Base-by-base conservation (phyloP, 352 stramenopile genomes). In the Phytopythium cucurbitacearum region DNA sequence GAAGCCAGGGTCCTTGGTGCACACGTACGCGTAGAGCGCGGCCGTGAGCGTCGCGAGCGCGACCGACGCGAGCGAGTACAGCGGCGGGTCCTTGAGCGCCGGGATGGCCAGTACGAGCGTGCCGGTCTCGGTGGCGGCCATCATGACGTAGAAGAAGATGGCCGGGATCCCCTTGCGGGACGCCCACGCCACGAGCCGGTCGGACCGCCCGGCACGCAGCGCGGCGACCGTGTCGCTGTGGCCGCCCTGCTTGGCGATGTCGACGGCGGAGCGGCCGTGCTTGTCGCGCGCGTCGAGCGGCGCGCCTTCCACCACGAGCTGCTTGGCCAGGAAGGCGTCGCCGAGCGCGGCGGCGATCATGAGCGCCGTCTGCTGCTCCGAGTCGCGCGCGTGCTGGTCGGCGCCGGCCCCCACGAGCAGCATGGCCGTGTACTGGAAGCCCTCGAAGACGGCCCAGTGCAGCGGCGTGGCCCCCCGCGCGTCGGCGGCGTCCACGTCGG, bases 401-500 rank as follows among this genome's bases (percentile, higher is more conserved):
- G 75, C 72, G 52, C 59, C 55, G 34, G 76, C 66, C 39, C 72
- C 75, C 10, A 85, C 72, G 34, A 85, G 64, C 43, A 83, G 67
- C 60, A 85, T 80, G 8, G 80, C 83, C 3, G 80, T 89, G 71
- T 93, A 93, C 62, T 91, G 83, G 57, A 89, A 93, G 3, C 83
- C 83, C 59, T 93, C 83, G 48, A 91, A 93, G 7, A 93, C 83
- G 7, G 80, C 79, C 83, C 83, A 93, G 47, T 93, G 83, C 32
- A 93, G 59, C 16, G 83, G 69, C 0, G 83, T 93, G 4, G 83
- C 83, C 1, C 83, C 83, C 16, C 83, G 73, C 35, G 60, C 71
- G 43, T 93, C 83, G 2, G 67, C 73, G 55, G 81, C 67, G 62
- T 91, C 87, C n/a, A 88, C 73, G 53, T 90, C 70, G 0, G 78